Evolutionary conservation across 108 stramenopile species (phyloP).

Genomic region (Fistulifera solaris): DNA sequence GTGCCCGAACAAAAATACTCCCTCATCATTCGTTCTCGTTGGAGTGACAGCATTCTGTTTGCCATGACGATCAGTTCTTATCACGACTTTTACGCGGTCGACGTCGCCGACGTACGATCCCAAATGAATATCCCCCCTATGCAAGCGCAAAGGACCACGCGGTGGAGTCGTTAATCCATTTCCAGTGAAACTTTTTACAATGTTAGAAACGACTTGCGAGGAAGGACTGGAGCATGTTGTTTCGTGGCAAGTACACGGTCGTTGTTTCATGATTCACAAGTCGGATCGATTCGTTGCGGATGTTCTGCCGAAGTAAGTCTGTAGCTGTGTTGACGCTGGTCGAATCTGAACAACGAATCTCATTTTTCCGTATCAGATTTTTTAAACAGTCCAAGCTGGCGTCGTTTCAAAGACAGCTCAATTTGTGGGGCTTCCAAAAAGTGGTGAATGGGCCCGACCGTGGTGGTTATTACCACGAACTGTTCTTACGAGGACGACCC

Average conservation of each 20-base stretch:
- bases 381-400: slow-evolving; percentile 68
- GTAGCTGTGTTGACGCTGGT: too few relatives aligned
- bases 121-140: background rate
- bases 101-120: too few relatives aligned
- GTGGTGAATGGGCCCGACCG: slow-evolving; percentile 25
- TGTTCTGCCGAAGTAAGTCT: slow-evolving; percentile 69
- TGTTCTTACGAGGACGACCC: slow-evolving; percentile 34
- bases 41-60: too few relatives aligned
- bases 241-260: slow-evolving; percentile 38
- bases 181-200: slow-evolving; percentile 26
- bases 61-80: too few relatives aligned
- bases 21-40: too few relatives aligned
- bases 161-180: slow-evolving; percentile 56
- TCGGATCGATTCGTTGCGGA: slow-evolving; percentile 27
- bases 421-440: slow-evolving; percentile 37
- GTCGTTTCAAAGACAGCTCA: slow-evolving; percentile 72
- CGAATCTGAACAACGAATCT: too few relatives aligned
- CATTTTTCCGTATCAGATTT: background rate
- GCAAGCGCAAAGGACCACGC: slow-evolving; percentile 23
- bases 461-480: slow-evolving; percentile 48
- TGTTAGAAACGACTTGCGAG: slow-evolving; percentile 19
- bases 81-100: too few relatives aligned
- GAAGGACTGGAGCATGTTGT: slow-evolving; percentile 43
- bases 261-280: slow-evolving; percentile 14
- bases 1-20: too few relatives aligned